Evolutionary conservation across 352 stramenopile genomes (phyloP), one percentile per base, ranked within the genome.

Genomic region (Plasmopara viticola): DNA sequence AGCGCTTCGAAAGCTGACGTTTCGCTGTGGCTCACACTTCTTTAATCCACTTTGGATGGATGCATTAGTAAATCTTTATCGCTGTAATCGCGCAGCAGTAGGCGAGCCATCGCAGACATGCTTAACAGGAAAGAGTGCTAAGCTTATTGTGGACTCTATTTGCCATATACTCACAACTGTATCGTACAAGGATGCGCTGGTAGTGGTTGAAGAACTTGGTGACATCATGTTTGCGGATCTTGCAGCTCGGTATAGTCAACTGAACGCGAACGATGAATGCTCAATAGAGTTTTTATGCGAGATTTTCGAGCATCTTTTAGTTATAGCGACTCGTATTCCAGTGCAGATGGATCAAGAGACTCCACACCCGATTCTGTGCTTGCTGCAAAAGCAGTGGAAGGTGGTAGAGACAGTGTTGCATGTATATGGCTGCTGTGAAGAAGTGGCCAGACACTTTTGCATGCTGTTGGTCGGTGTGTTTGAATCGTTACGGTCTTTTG

Each of bases 31-130:
- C 7, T 55, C 48, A 2, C 60, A 88, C 44, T 74, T 89, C 14
- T 87, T 88, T 46, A 88, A 71, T 34, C 60, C 67, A 9, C 43
- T 64, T 44, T 91, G 81, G 81, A 78, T 91, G 56, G 75, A 90
- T 17, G 67, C 81, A 7, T 67, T 88, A 40, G 65, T 90, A 7
- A 65, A 72, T 12, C 29, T 90, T 42, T 89, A 90, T 37, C 66
- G 70, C 9, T 58, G 51, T 20, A 84, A 75, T 37, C 62, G 70
- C 3, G n/a, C 58, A 9, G 51, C 62, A 8, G 51, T 63, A 25
- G 49, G 62, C 0, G 34, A 53, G 6, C 51, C 62, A 5, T 61
- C 67, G 20, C 46, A 43, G 5, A 43, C 58, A 17, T 56, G 57
- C 14, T 52, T 85, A n/a, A 57, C 59, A 1, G 68, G 68, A 46